Conservation (phyloP, 2,329 filamentous ascomycete genomes). For the Trichoderma brevicompactum region DNA sequence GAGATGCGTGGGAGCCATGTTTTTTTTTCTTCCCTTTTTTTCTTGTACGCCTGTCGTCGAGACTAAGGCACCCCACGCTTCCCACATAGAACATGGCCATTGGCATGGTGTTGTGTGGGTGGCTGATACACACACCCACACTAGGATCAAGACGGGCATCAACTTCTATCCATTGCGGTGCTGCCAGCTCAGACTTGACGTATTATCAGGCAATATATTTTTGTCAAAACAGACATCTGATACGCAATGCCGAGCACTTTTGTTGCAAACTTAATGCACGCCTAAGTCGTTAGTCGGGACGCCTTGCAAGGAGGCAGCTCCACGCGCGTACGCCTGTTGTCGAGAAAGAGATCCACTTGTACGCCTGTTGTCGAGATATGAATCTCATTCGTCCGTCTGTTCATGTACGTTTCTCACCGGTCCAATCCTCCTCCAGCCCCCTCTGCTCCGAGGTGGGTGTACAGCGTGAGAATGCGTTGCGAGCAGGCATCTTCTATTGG, state of each 20-base stretch:
- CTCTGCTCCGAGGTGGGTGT: constrained; percentile 3
- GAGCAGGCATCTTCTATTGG: neutral
- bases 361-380: no score
- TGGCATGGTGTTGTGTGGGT: no score
- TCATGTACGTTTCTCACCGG: constrained; percentile 20
- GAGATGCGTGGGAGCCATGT: neutral
- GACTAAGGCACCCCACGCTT: no score
- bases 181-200: no score
- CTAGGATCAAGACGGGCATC: no score
- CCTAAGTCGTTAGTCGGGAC: neutral
- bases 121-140: no score
- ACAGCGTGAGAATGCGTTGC: neutral
- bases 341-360: neutral
- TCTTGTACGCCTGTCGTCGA: neutral
- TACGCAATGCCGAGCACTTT: no score
- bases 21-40: neutral
- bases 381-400: neutral
- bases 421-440: neutral
- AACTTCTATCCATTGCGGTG: no score
- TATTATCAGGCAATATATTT: no score
- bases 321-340: neutral
- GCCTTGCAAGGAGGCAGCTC: neutral
- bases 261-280: neutral
- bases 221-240: no score
- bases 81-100: no score